These are phyloP conservation scores for Citropsis articulata DNA, from an alignment of 345 rosid species.

Conservation along the genomic window DNA sequence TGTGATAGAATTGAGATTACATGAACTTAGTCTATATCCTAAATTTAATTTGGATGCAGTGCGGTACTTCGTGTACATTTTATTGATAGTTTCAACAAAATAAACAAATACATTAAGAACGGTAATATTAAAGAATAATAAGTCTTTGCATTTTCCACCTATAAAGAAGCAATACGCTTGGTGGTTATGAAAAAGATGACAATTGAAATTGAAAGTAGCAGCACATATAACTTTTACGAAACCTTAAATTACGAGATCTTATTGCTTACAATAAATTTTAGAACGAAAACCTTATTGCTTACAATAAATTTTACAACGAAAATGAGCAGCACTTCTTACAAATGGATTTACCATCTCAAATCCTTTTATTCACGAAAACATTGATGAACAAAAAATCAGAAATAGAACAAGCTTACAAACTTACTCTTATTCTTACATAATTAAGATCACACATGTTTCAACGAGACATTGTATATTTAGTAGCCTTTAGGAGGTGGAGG, in stretches of 20 bases:
- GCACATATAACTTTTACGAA: neutral
- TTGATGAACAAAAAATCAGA: neutral
- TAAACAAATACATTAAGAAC: no score
- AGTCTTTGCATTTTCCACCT: neutral
- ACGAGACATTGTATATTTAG: neutral
- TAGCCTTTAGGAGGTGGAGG: slow-evolving; percentile 19
- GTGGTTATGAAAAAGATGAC: neutral
- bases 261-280: slow-evolving; percentile 4
- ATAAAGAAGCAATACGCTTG: neutral
- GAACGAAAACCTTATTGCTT: neutral
- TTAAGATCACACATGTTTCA: neutral
- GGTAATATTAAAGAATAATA: no score
- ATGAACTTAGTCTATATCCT: no score
- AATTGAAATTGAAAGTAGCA: neutral
- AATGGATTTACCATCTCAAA: neutral
- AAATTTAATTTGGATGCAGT: no score
- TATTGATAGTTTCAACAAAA: no score
- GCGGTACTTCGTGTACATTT: no score
- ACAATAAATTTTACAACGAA: neutral
- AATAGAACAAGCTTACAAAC: neutral
- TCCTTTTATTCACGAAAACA: neutral
- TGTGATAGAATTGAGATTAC: no score
- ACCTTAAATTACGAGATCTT: neutral
- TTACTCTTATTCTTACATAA: neutral
- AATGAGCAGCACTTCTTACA: neutral